Conservation (phyloP, 169 alveolate genomes). For the Plasmodium gonderi region DNA sequence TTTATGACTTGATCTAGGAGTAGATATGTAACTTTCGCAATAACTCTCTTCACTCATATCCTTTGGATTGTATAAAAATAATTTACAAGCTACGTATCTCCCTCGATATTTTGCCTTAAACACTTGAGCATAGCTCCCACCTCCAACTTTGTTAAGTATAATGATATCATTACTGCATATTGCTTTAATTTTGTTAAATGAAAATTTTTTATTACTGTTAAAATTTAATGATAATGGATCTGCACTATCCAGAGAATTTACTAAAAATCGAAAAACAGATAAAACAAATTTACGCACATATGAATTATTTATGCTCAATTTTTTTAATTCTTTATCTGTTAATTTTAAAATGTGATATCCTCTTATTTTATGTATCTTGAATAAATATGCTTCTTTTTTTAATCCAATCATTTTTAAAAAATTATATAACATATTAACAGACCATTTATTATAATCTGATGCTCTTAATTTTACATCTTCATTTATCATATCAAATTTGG, state of each 20-base stretch:
- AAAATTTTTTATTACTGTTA: conserved; percentile 29
- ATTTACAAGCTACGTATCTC: conserved; percentile 76
- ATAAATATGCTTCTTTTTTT: conserved; percentile 61
- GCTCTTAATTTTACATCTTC: conserved; percentile 70
- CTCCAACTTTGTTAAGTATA: conserved; percentile 69
- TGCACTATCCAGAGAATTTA: conserved; percentile 76
- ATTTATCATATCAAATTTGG: conserved; percentile 41
- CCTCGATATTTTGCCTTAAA: conserved; percentile 51
- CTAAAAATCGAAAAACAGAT: conserved; percentile 76
- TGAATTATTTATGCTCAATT: conserved; percentile 65
- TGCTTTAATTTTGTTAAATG: conserved; percentile 44
- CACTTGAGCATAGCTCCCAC: conserved; percentile 72
- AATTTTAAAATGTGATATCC: conserved; percentile 75
- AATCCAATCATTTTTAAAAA: conserved; percentile 71
- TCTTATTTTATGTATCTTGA: conserved; percentile 61
- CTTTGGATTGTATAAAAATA: conserved; percentile 47
- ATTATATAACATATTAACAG: conserved; percentile 66
- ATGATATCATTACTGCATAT: conserved; percentile 33
- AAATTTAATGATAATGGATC: conserved; percentile 75
- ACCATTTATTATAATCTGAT: conserved; percentile 73
- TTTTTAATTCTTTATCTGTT: conserved; percentile 68
- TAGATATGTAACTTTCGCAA: conserved; percentile 72
- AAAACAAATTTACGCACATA: conserved; percentile 75
- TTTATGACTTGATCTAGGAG: conserved; percentile 61
- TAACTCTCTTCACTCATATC: conserved; percentile 50